Conservation (phyloP, 441 rosid genomes). For the Rhodomyrtus psidioides region DNA sequence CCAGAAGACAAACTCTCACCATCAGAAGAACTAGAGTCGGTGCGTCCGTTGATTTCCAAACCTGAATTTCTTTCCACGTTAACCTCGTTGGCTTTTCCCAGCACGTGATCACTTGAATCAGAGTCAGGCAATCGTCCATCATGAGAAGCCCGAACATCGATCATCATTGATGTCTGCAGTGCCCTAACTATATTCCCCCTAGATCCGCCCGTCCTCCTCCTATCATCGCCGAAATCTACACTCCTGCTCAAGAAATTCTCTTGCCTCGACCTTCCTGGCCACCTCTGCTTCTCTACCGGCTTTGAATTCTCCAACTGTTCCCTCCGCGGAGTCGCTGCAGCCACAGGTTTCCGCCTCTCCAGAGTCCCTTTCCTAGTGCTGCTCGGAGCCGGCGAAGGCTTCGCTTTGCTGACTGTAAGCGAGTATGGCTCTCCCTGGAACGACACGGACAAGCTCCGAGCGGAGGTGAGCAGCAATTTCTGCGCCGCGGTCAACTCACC, state of each 20-base stretch:
- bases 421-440: slow-evolving; percentile 81
- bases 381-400: slow-evolving; percentile 47
- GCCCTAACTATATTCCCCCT: slow-evolving; percentile 44
- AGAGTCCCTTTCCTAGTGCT: slow-evolving; percentile 52
- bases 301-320: slow-evolving; percentile 55
- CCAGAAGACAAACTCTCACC: slow-evolving; percentile 75
- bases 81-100: slow-evolving; percentile 14
- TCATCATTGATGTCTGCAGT: slow-evolving; percentile 35
- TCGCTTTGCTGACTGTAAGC: slow-evolving; percentile 55
- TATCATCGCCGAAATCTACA: slow-evolving; percentile 44
- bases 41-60: slow-evolving; percentile 21
- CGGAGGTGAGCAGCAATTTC: slow-evolving; percentile 59
- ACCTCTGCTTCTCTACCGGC: slow-evolving; percentile 52
- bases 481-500: slow-evolving; percentile 42
- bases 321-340: not conserved
- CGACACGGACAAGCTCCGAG: slow-evolving; percentile 71
- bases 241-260: slow-evolving; percentile 50
- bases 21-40: slow-evolving; percentile 46
- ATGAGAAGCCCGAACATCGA: slow-evolving; percentile 35
- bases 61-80: not conserved
- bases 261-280: slow-evolving; percentile 66
- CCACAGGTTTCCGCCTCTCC: slow-evolving; percentile 48
- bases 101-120: slow-evolving; percentile 25
- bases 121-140: slow-evolving; percentile 36
- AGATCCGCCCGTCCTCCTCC: slow-evolving; percentile 43